These are phyloP conservation scores for Candida koratica DNA, from an alignment of 805 yeast species.

Conservation along the genomic window DNA sequence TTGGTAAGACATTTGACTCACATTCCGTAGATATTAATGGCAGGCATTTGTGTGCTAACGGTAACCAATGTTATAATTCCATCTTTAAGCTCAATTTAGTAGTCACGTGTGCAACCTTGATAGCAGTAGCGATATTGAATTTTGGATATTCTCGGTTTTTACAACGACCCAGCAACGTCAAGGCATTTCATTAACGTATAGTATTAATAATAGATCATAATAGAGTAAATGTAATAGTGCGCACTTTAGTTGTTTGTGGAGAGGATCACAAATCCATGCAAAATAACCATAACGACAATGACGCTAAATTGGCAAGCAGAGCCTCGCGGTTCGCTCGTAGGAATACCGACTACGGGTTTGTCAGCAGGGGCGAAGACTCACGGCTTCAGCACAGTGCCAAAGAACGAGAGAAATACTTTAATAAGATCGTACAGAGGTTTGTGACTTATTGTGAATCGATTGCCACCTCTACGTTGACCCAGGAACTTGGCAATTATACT, in stretches of 20 bases:
- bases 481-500: slow-evolving; percentile 3
- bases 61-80: slow-evolving; percentile 41
- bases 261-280: too few relatives aligned
- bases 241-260: too few relatives aligned
- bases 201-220: too few relatives aligned
- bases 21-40: slow-evolving; percentile 19
- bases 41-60: slow-evolving; percentile 25
- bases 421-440: slow-evolving; percentile 30
- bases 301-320: too few relatives aligned
- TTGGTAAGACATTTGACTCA: slow-evolving; percentile 62
- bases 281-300: too few relatives aligned
- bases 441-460: slow-evolving; percentile 24
- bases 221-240: too few relatives aligned
- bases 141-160: slow-evolving; percentile 12
- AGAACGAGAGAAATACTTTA: slow-evolving; percentile 41
- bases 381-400: slow-evolving; percentile 42
- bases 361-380: slow-evolving; percentile 58
- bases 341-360: slow-evolving; percentile 42
- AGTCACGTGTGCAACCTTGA: slow-evolving; percentile 18
- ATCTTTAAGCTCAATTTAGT: slow-evolving; percentile 38
- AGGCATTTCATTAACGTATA: too few relatives aligned
- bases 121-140: slow-evolving; percentile 9
- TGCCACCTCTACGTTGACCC: slow-evolving; percentile 7
- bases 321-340: slow-evolving; percentile 11
- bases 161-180: background rate